phyloP scores from a whole-genome alignment of 2,329 filamentous ascomycete genomes.

The Cladophialophora psammophila region DNA sequence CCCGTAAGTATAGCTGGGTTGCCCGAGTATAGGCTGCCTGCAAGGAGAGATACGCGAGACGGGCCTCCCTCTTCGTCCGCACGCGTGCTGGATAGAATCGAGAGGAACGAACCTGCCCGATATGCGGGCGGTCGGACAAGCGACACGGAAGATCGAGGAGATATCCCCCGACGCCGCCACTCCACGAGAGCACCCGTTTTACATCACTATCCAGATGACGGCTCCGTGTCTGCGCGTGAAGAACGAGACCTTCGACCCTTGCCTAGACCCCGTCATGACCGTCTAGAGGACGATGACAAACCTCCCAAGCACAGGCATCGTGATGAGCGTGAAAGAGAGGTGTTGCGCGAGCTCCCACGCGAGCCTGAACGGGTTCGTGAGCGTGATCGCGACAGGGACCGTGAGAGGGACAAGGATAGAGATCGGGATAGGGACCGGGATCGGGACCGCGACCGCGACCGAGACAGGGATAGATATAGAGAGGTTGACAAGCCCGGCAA shows the following conservation, averaged over 20 bases:
- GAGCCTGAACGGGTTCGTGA: slow-evolving; percentile 34
- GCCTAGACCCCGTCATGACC: slow-evolving; percentile 30
- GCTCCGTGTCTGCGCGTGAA: slow-evolving; percentile 33
- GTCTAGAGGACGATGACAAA: slow-evolving; percentile 33
- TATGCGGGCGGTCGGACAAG: slow-evolving; percentile 20
- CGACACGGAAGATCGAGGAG: slow-evolving; percentile 37
- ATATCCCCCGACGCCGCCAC: slow-evolving; percentile 28
- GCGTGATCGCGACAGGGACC: slow-evolving; percentile 32
- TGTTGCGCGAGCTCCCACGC: slow-evolving; percentile 20
- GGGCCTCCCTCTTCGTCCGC: slow-evolving; percentile 36
- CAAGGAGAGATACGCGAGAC: slow-evolving; percentile 33
- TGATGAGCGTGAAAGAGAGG: slow-evolving; percentile 36
- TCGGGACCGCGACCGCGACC: slow-evolving; percentile 32
- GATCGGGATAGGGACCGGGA: slow-evolving; percentile 33
- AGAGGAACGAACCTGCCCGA: slow-evolving; percentile 29
- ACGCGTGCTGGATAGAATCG: slow-evolving; percentile 39
- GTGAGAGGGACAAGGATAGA: slow-evolving; percentile 30
- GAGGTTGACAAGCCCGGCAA: slow-evolving; percentile 31
- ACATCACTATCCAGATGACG: slow-evolving; percentile 40
- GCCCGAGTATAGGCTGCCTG: slow-evolving; percentile 33
- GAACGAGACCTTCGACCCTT: slow-evolving; percentile 29
- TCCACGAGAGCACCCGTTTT: slow-evolving; percentile 37
- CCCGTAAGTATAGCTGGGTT: slow-evolving; percentile 38
- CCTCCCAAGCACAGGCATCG: slow-evolving; percentile 24
- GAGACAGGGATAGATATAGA: slow-evolving; percentile 27